A percentile compares a stretch with the other conserved stretches of the same genome.
phyloP scores from a whole-genome alignment of 2,329 filamentous ascomycete species.

The Colletotrichum lini region DNA sequence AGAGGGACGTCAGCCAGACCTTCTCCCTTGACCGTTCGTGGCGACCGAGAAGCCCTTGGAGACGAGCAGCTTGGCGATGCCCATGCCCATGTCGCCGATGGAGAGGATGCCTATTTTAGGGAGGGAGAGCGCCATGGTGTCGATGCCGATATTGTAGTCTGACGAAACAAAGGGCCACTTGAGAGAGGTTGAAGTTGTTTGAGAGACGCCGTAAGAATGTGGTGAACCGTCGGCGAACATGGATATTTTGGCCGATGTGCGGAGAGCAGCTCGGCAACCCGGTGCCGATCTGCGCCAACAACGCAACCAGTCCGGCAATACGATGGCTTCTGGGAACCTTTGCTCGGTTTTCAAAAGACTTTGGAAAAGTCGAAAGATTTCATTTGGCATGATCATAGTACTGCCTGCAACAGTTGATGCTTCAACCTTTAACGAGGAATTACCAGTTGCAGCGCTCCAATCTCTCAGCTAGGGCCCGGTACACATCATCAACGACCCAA shows the following conservation, averaged over 20 bases:
- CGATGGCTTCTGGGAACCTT: too few relatives aligned
- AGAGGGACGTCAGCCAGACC: conserved; percentile 48
- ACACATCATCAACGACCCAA: neutral
- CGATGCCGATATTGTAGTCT: neutral
- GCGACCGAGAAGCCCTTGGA: conserved; percentile 63
- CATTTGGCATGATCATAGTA: too few relatives aligned
- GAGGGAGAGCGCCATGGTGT: conserved; percentile 22
- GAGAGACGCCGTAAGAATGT: neutral
- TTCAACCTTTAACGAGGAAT: too few relatives aligned
- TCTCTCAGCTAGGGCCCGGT: neutral
- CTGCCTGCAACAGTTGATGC: too few relatives aligned
- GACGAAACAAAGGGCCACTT: too few relatives aligned
- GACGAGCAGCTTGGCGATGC: conserved; percentile 63
- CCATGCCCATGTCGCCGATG: conserved; percentile 69
- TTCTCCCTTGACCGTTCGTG: conserved; percentile 64
- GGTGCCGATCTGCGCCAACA: neutral
- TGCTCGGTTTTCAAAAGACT: too few relatives aligned
- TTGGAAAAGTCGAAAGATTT: too few relatives aligned
- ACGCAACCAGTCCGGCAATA: neutral
- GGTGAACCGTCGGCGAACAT: neutral
- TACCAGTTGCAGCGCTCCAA: neutral
- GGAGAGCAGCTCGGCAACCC: neutral
- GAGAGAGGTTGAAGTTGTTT: too few relatives aligned
- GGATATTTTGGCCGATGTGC: neutral
- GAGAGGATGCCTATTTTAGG: conserved; percentile 64